Conservation (phyloP, 202 grass and related monocot species). For the Alloteropsis angusta region DNA sequence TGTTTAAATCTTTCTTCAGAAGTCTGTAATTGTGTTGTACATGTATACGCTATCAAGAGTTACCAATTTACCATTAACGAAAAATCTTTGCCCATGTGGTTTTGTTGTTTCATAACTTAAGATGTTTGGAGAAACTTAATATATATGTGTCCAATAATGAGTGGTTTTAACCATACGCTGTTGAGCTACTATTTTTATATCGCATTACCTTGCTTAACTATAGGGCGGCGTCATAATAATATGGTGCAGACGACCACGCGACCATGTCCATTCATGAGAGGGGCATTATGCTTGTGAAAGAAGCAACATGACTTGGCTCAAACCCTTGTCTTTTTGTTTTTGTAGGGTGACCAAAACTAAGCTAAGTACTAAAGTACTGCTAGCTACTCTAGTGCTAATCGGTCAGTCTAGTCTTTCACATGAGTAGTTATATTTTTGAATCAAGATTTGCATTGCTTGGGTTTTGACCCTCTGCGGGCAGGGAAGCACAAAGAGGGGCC, state of each 20-base stretch:
- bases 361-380: background rate
- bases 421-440: background rate
- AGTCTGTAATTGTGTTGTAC: background rate
- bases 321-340: conserved; percentile 13
- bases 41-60: background rate
- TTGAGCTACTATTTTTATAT: background rate
- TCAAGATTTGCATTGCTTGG: background rate
- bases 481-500: background rate
- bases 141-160: background rate
- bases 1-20: background rate
- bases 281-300: too few relatives aligned
- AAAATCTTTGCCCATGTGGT: background rate
- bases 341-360: background rate
- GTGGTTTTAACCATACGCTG: background rate
- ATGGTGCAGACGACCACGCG: background rate
- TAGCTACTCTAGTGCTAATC: conserved; percentile 3
- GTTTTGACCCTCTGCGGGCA: background rate
- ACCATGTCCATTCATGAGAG: background rate
- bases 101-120: background rate
- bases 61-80: background rate
- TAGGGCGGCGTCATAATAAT: background rate
- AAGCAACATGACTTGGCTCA: conserved; percentile 28
- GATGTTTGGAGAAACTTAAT: background rate
- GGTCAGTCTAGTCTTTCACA: background rate
- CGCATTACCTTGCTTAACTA: background rate